These are phyloP conservation scores for Albizia julibrissin DNA, from an alignment of 306 rosid species.

Conservation along the genomic window DNA sequence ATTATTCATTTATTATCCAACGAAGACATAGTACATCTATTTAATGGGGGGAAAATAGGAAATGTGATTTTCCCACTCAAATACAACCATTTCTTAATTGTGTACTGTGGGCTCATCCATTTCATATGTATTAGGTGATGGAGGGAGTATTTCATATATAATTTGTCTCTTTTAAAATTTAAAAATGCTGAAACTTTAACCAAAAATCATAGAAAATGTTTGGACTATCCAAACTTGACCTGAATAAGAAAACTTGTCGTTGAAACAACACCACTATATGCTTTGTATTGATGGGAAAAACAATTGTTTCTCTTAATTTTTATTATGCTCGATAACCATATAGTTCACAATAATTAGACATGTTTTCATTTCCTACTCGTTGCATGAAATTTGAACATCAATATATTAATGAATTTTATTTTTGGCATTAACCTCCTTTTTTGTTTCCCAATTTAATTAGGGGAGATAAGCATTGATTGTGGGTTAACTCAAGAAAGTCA, in stretches of 20 bases:
- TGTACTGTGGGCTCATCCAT: background rate
- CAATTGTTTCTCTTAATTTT: background rate
- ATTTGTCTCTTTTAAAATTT: too few species aligned
- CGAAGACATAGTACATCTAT: background rate
- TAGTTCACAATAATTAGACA: background rate
- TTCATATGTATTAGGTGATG: too few species aligned
- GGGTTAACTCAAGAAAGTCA: conserved; percentile 18
- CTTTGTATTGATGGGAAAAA: too few species aligned
- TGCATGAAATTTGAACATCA: background rate
- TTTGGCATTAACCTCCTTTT: background rate
- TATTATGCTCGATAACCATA: background rate
- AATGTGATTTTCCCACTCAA: background rate
- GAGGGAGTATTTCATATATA: too few species aligned
- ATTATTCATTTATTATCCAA: background rate
- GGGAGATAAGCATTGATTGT: conserved; percentile 48
- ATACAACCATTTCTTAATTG: background rate
- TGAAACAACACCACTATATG: too few species aligned
- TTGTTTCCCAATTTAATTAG: conserved; percentile 1
- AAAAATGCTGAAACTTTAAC: background rate
- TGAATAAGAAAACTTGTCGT: background rate
- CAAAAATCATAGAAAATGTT: too few species aligned
- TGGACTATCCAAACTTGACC: background rate
- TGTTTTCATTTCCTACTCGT: background rate
- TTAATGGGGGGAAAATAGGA: background rate
- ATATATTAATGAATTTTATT: background rate